Conservation (phyloP, 179 eudicot species). For the Silene vulgaris region DNA sequence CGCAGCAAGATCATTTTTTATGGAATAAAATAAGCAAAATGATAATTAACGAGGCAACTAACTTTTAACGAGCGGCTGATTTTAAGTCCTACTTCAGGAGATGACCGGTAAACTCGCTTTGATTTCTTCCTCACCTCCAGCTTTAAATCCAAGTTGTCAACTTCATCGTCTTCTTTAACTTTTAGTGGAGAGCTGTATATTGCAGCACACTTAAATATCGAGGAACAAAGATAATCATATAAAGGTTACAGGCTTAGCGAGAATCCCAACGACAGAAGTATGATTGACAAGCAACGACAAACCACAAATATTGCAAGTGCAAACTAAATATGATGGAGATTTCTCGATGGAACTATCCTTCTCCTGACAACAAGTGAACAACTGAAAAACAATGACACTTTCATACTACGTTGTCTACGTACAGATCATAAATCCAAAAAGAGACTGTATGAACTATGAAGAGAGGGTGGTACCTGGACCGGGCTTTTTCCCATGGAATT, state of each 20-base stretch:
- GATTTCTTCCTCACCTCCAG: slow-evolving; percentile 51
- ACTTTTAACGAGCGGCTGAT: slow-evolving; percentile 94
- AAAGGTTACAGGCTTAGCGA: background rate
- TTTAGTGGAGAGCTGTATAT: slow-evolving; percentile 74
- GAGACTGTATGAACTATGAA: background rate
- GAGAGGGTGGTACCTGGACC: slow-evolving; percentile 48
- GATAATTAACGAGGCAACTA: slow-evolving; percentile 34
- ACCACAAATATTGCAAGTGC: background rate
- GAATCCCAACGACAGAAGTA: too few species aligned
- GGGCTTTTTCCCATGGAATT: slow-evolving; percentile 93
- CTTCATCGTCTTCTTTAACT: slow-evolving; percentile 92
- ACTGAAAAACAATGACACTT: too few species aligned
- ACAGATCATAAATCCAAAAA: background rate
- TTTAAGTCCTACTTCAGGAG: slow-evolving; percentile 81
- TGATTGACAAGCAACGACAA: slow-evolving; percentile 10
- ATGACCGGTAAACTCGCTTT: slow-evolving; percentile 70
- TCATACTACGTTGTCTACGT: too few species aligned
- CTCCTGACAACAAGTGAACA: too few species aligned
- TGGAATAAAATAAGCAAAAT: background rate
- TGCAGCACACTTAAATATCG: slow-evolving; percentile 15
- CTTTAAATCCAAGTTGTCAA: slow-evolving; percentile 74
- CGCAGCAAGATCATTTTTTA: background rate
- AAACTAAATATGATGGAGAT: too few species aligned
- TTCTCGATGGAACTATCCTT: too few species aligned
- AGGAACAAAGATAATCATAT: slow-evolving; percentile 12